Base-by-base conservation (phyloP, 176 grass and related monocot genomes). In the Pontederia crassipes region DNA sequence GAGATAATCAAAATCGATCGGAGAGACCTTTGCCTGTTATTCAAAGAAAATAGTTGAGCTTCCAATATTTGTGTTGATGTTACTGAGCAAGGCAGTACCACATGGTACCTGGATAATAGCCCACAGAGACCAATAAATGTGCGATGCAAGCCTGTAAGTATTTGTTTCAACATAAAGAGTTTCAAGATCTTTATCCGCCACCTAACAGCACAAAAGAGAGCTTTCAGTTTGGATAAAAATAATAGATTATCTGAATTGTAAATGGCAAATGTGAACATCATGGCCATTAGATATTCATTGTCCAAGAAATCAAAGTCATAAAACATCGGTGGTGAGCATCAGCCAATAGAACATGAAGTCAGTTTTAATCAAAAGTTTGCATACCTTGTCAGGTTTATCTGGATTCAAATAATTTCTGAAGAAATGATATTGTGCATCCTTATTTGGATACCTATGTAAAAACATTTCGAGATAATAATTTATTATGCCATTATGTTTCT, bases 41-140 rank as follows among this genome's bases (percentile, higher is more conserved):
- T 67, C 35, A 68, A 51, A 50, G 8, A 15, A 56, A 4, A 18
- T 11, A 59, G 12, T 29, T 49, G 57, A 55, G 32, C 32, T 40
- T 40, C 32, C 32, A 40, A 4, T 40, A 40, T 40, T 40, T 40
- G 32, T 40, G 32, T 40, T 40, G 32, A 40, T 40, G 32, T 40
- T 73, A 29, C 15, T 54, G 14, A 32, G 8, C 45, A 57, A 17
- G 20, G 12, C 4, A 47, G 12, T 28, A 69, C 18, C 8, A 4
- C 14, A 9, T 27, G 8, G 57, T 67, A 91, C 93, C 93, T 97
- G 87, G 71, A 97, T 85, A 64, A 97, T 84, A 73, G 77, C 93
- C 93, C 93, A 97, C 47, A 97, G 28, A 48, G 87, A 87, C 87
- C 93, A 97, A 67, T 88, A 97, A 56, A 92, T 64, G 45, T 97